Evolutionary conservation across 495 filamentous ascomycete species (phyloP), one percentile per base, ranked within the genome.

Genomic region (Physcia stellaris): DNA sequence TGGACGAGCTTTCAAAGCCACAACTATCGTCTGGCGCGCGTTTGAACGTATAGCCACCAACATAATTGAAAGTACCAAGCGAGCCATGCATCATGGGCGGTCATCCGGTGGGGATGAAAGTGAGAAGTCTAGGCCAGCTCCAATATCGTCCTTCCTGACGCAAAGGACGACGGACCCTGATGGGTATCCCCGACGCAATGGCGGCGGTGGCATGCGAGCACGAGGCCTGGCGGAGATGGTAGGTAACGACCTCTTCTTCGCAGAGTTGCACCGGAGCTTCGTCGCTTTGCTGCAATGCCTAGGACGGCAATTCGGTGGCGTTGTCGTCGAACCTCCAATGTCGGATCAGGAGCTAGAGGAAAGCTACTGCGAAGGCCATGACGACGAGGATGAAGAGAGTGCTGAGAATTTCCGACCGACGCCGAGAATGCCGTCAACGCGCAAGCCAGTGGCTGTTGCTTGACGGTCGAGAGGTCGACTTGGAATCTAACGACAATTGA

Each of bases 201-300:
- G 62, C 24, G 66, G 64, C 44, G 43, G 29, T 23, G 55, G 41
- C 29, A 70, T 82, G 37, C 77, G 77, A 43, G 75, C 80, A 17
- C 73, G 82, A 41, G 83, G 83, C 23, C 59, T 95, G 33, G 80
- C 81, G 1, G 87, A 95, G 58, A 73, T 95, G 35, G 79, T 87
- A 12, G 87, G 87, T 21, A 68, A 82, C 40, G 81, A 83, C 19
- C 78, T 85, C 54, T 80, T 95, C 47, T 95, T 95, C 54, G 76
- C 93, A 22, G 76, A 92, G 57, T 58, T 94, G 27, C 87, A 95
- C 59, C 70, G 73, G 18, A 60, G 71, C 24, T 94, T 95, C 55
- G 80, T 87, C 12, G 68, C 70, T 34, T 57, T 92, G 26, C 53
- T 90, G 39, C 66, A 80, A 30, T 74, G 81, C 48, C 55, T 88